Evolutionary conservation across 2,329 filamentous ascomycete genomes (phyloP).

Genomic region (Cercospora zeae-maydis): DNA sequence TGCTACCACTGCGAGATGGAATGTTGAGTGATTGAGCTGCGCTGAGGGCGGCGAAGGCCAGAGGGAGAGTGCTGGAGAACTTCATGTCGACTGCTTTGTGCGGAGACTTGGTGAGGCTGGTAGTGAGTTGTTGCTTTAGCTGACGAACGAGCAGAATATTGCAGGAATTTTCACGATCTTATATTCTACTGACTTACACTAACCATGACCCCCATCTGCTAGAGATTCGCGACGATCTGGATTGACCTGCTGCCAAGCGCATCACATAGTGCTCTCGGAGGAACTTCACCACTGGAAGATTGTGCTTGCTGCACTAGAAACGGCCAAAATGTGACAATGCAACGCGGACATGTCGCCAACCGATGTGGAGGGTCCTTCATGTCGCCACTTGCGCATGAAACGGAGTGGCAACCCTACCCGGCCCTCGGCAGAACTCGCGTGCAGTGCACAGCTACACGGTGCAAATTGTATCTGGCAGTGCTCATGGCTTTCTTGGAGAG

Average conservation of each 20-base stretch:
- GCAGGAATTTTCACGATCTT: neutral
- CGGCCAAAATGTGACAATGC: constrained; percentile 6
- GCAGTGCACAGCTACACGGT: neutral
- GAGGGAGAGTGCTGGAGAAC: constrained; percentile 8
- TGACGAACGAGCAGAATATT: neutral
- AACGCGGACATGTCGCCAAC: neutral
- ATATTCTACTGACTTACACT: neutral
- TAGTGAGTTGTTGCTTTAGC: neutral
- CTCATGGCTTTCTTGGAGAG: neutral
- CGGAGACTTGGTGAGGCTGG: neutral
- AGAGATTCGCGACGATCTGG: neutral
- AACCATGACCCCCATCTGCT: neutral
- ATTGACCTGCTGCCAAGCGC: constrained; percentile 4
- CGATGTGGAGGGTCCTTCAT: neutral
- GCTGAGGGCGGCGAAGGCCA: constrained; percentile 28
- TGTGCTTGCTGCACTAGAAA: neutral
- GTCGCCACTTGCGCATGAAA: neutral
- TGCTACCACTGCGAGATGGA: constrained; percentile 32
- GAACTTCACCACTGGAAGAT: neutral
- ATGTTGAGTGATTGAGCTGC: constrained; percentile 37
- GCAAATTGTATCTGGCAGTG: neutral
- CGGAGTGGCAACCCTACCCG: neutral
- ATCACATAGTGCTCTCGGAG: constrained; percentile 5
- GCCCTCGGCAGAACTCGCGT: neutral
- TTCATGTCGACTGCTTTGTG: constrained; percentile 8